phyloP scores from a whole-genome alignment of 768 basidiomycete species.

The Phlebiopsis flavidoalba region DNA sequence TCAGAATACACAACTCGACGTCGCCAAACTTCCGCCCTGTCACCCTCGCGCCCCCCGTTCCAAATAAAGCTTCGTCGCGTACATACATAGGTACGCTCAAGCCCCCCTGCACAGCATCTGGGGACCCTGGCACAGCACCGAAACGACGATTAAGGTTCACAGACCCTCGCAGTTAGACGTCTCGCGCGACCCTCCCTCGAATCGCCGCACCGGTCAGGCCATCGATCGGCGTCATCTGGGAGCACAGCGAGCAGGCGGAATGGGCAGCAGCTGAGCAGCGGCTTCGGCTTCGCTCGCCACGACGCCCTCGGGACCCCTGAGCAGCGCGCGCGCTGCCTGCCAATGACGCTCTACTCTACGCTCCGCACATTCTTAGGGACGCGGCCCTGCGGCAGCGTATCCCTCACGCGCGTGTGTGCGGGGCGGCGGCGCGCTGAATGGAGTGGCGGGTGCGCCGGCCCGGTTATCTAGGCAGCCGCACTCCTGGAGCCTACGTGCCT shows the following conservation, averaged over 20 bases:
- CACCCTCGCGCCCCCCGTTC: neutral
- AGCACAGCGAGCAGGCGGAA: no score
- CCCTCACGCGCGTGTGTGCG: no score
- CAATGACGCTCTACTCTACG: neutral
- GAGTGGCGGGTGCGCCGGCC: no score
- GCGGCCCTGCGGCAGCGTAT: no score
- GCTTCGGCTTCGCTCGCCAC: neutral
- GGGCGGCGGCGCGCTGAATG: no score
- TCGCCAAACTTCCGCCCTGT: neutral
- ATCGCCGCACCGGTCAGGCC: neutral
- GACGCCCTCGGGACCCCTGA: neutral
- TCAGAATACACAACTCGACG: neutral
- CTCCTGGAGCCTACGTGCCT: no score
- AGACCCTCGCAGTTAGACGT: neutral
- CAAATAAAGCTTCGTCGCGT: neutral
- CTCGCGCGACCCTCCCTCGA: neutral
- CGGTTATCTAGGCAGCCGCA: no score
- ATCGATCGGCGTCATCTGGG: neutral
- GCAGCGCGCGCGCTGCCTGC: neutral
- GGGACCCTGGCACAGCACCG: neutral
- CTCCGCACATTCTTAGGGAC: neutral
- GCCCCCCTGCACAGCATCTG: neutral
- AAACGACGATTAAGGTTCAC: neutral
- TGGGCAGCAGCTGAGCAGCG: no score
- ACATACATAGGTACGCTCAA: neutral